A percentile compares a stretch with the other conserved stretches of the same genome.
Conservation (phyloP, 225 moss, liverwort and hornwort genomes). For the Bryoerythrophyllum caledonicum region DNA sequence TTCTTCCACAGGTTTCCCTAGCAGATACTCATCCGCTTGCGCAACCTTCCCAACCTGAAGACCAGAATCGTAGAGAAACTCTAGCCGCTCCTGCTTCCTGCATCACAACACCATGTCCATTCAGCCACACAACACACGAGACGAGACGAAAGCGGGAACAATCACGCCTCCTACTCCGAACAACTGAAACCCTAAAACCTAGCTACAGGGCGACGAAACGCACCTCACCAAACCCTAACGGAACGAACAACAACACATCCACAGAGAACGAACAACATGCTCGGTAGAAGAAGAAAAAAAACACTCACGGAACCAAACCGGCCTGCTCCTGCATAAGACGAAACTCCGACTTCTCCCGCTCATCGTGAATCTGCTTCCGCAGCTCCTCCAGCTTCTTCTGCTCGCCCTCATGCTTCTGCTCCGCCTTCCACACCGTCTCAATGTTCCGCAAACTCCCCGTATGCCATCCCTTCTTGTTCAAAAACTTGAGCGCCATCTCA, state of each 20-base stretch:
- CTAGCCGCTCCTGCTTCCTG: slow-evolving; percentile 91
- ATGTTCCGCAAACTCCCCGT: slow-evolving; percentile 96
- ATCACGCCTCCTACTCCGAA: neutral
- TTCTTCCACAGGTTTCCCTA: slow-evolving; percentile 70
- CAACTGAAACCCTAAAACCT: slow-evolving; percentile 21
- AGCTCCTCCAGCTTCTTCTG: slow-evolving; percentile 98
- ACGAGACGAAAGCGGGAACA: neutral
- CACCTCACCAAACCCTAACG: neutral
- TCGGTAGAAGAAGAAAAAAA: neutral
- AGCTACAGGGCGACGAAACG: neutral
- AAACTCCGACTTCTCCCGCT: slow-evolving; percentile 92
- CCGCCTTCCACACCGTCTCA: slow-evolving; percentile 97
- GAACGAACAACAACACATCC: neutral
- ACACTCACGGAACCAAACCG: slow-evolving; percentile 67
- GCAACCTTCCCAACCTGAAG: slow-evolving; percentile 68
- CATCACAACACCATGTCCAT: slow-evolving; percentile 13
- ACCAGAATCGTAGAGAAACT: slow-evolving; percentile 96
- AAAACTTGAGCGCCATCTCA: slow-evolving; percentile 91
- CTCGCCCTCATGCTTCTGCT: slow-evolving; percentile 97
- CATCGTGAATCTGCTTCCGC: slow-evolving; percentile 87
- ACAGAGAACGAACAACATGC: neutral
- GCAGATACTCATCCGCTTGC: slow-evolving; percentile 61
- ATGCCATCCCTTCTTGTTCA: slow-evolving; percentile 99
- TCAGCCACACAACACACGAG: neutral
- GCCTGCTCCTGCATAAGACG: slow-evolving; percentile 78